Evolutionary conservation across 208 protist genomes (phyloP).

Genomic region (Leishmania aethiopica): DNA sequence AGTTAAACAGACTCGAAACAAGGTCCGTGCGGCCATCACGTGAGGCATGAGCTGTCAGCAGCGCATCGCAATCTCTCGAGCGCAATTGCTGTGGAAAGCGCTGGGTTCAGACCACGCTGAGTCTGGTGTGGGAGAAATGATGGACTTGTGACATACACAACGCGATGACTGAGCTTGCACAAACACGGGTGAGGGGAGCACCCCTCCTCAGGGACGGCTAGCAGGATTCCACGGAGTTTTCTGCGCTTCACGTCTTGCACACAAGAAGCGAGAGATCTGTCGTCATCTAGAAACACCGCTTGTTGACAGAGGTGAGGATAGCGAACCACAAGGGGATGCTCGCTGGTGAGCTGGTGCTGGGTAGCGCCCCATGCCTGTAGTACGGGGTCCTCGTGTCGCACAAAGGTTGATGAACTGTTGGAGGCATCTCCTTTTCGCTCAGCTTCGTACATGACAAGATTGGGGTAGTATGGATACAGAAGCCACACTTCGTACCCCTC

Average conservation of each 20-base stretch:
- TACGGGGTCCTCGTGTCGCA: conserved; percentile 38
- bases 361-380: conserved; percentile 42
- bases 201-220: conserved; percentile 75
- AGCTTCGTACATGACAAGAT: conserved; percentile 43
- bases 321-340: conserved; percentile 43
- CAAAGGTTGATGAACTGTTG: conserved; percentile 31
- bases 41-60: not conserved
- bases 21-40: not conserved
- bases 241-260: conserved; percentile 30
- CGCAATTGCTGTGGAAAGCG: conserved; percentile 61
- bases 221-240: conserved; percentile 53
- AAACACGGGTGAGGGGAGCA: conserved; percentile 51
- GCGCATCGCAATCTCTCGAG: conserved; percentile 64
- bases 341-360: conserved; percentile 33
- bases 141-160: conserved; percentile 53
- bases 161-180: conserved; percentile 22
- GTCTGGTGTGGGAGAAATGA: conserved; percentile 30
- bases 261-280: conserved; percentile 23
- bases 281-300: conserved; percentile 61
- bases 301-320: conserved; percentile 34
- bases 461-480: conserved; percentile 82
- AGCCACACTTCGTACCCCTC: conserved; percentile 67
- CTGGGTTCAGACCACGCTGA: conserved; percentile 73
- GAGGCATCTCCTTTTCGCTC: not conserved
- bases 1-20: not conserved